These are phyloP conservation scores for Cylindrodendrum hubeiense DNA, from an alignment of 2,329 filamentous ascomycete species.

Conservation along the genomic window DNA sequence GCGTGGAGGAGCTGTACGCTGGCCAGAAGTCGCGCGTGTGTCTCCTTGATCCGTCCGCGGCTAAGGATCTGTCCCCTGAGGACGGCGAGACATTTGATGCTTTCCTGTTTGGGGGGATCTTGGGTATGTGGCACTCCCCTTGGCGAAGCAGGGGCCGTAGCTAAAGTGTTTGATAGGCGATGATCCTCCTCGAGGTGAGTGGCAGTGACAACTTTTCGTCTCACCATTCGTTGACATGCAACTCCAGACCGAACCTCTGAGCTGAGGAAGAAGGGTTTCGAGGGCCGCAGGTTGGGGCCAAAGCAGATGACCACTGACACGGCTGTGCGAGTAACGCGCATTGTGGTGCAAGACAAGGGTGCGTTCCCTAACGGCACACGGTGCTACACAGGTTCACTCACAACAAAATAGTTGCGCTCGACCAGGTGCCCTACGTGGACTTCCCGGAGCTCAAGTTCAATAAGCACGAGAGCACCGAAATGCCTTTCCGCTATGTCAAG, in stretches of 20 bases:
- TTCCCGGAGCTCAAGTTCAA: slow-evolving; percentile 91
- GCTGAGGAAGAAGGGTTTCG: slow-evolving; percentile 91
- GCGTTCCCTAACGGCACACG: slow-evolving; percentile 45
- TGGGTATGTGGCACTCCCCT: slow-evolving; percentile 70
- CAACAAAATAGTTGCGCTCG: slow-evolving; percentile 73
- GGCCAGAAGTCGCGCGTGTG: slow-evolving; percentile 82
- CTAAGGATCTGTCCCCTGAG: slow-evolving; percentile 83
- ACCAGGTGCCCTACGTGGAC: slow-evolving; percentile 85
- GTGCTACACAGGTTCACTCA: slow-evolving; percentile 23
- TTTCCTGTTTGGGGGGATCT: slow-evolving; percentile 95
- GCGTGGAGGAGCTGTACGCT: slow-evolving; percentile 87
- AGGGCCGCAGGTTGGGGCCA: slow-evolving; percentile 86
- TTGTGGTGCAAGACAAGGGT: slow-evolving; percentile 89
- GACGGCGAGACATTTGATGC: slow-evolving; percentile 88
- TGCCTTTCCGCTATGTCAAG: slow-evolving; percentile 97
- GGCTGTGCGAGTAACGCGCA: slow-evolving; percentile 91
- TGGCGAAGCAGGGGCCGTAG: slow-evolving; percentile 3
- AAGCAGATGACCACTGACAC: slow-evolving; percentile 99
- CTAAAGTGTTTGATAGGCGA: slow-evolving; percentile 71
- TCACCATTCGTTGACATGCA: slow-evolving; percentile 30
- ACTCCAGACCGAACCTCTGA: slow-evolving; percentile 90
- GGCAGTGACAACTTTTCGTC: neutral
- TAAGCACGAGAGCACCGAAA: slow-evolving; percentile 93
- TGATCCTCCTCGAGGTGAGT: slow-evolving; percentile 89
- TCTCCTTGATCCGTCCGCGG: slow-evolving; percentile 87